Evolutionary conservation across 208 protist species (phyloP).

Genomic region (Leishmania major): DNA sequence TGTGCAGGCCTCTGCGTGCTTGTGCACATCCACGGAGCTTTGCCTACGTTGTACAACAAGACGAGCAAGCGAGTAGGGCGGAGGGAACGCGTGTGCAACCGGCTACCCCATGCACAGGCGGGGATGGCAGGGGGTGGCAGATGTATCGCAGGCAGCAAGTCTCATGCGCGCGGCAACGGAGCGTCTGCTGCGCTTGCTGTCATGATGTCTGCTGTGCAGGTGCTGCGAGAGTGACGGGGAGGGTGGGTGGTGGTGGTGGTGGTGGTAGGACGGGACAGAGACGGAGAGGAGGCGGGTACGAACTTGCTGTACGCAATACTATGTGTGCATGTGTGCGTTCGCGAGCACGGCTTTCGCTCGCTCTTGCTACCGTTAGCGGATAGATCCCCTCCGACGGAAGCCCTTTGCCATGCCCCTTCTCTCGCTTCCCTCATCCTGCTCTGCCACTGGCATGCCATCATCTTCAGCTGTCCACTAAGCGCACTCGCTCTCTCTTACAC

Average conservation of each 20-base stretch:
- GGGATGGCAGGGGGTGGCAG: neutral
- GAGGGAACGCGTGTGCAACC: too few species aligned
- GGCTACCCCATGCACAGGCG: too few species aligned
- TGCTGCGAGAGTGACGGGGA: neutral
- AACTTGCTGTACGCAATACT: neutral
- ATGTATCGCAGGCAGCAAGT: neutral
- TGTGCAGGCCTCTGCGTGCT: neutral
- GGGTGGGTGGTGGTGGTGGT: too few species aligned
- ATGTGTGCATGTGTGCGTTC: neutral
- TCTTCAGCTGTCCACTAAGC: neutral
- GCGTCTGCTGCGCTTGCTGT: neutral
- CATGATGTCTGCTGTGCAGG: neutral
- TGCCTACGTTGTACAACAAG: neutral
- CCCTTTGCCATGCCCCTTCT: neutral
- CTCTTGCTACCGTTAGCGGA: neutral
- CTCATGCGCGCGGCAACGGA: neutral
- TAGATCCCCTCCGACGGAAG: neutral
- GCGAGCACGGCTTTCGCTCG: neutral
- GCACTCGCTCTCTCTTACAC: neutral
- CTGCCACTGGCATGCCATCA: neutral
- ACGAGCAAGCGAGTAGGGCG: neutral
- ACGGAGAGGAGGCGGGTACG: neutral
- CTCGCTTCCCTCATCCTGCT: neutral
- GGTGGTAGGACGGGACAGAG: too few species aligned
- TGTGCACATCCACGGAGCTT: neutral